Conservation (phyloP, 331 rosid species). For the Dryas integrifolia region DNA sequence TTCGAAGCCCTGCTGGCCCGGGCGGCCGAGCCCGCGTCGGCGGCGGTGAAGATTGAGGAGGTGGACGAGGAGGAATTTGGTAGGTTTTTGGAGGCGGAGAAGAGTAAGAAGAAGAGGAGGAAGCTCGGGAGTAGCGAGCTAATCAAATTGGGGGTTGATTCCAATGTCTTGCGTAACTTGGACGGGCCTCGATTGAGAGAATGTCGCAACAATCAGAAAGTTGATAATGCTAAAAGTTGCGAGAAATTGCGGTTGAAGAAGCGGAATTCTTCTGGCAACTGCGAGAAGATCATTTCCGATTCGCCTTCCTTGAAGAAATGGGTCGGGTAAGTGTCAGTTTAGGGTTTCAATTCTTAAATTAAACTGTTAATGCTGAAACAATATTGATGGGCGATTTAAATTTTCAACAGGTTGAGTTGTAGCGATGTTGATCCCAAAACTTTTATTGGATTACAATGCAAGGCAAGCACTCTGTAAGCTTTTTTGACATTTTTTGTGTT, state of each 20-base stretch:
- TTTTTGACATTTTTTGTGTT: conserved; percentile 14
- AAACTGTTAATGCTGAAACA: background rate
- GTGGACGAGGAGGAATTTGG: conserved; percentile 23
- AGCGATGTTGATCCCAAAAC: conserved; percentile 62
- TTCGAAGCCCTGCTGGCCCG: conserved; percentile 32
- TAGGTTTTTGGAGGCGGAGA: conserved; percentile 26
- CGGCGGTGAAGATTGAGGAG: conserved; percentile 18
- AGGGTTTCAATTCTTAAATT: conserved; percentile 12
- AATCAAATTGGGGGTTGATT: conserved; percentile 67
- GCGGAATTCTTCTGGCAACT: conserved; percentile 40
- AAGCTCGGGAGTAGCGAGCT: conserved; percentile 57
- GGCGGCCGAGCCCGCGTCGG: conserved; percentile 3
- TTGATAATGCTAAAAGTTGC: conserved; percentile 15
- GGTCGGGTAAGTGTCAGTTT: conserved; percentile 53
- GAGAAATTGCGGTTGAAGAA: conserved; percentile 35
- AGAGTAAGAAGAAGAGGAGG: conserved; percentile 40
- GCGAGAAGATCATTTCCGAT: conserved; percentile 40
- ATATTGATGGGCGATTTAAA: background rate
- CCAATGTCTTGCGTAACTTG: conserved; percentile 36
- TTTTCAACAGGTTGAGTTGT: conserved; percentile 61
- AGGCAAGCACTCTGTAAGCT: conserved; percentile 58
- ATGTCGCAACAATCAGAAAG: conserved; percentile 38
- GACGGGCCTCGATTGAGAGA: conserved; percentile 75
- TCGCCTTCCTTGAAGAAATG: conserved; percentile 65
- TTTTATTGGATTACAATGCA: conserved; percentile 83